Base-by-base conservation (phyloP, 2,329 filamentous ascomycete species). In the Penicillium sumatraense region DNA sequence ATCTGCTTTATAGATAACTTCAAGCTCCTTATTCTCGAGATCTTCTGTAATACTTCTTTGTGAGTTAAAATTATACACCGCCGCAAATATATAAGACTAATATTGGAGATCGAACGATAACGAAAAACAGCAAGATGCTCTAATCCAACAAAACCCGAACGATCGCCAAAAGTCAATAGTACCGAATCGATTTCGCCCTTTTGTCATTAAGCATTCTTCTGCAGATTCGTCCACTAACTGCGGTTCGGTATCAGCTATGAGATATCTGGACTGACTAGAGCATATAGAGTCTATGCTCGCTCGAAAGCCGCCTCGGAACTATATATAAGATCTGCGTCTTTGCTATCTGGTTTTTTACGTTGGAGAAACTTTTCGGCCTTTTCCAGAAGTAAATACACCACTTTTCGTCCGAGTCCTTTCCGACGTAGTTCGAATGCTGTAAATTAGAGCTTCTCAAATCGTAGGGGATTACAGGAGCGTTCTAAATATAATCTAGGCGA, bases 401-500 rank as follows among this genome's bases (percentile, higher is more conserved):
- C 55, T 51, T 60, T 66, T 26, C 54, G 65, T 21, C 69, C 74
- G 18, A 75, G 35, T 13, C 70, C 72, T 54, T 70, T 65, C 48
- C 70, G 64, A 40, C 65, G 66, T 46, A 61, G 66, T 14, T 62
- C 40, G 27, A 61, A 38, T 21, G 64, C 57, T 45, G 69, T 53
- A 53, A 14, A 36, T n/a, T 36, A 14, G 33, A 38, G n/a, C n/a
- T n/a, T n/a, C n/a, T n/a, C n/a, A n/a, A n/a, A n/a, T n/a, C n/a
- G 26, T 29, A 6, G 26, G 26, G 31, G 31, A 35, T 35, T 35
- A 33, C 8, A 33, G 31, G 31, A 33, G 31, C 31, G 4, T 33
- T 33, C 31, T 33, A 33, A 33, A 33, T 33, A 33, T 35, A 35
- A 35, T 35, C 33, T 35, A 2, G 33, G 13, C 33, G 33, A 35